A percentile compares a stretch with the other conserved stretches of the same genome.
phyloP scores from a whole-genome alignment of 1,139 yeast species.

The Meyerozyma smithsonii region DNA sequence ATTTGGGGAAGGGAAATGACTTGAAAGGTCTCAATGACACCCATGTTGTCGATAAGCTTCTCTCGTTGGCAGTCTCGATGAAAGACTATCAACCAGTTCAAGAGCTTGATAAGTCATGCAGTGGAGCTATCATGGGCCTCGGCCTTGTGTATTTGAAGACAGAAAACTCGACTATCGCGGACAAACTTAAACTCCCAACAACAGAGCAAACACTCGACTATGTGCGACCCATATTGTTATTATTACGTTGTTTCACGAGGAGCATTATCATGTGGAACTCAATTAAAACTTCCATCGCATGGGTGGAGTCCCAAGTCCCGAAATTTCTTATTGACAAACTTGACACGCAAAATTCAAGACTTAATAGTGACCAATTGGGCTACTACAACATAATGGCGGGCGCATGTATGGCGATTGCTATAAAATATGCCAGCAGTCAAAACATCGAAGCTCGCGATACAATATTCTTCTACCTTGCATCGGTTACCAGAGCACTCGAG shows the following conservation, averaged over 20 bases:
- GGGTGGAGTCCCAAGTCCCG: constrained; percentile 64
- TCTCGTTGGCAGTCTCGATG: constrained; percentile 56
- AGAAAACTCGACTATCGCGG: constrained; percentile 55
- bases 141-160: constrained; percentile 72
- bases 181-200: constrained; percentile 58
- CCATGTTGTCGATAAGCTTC: constrained; percentile 60
- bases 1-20: constrained; percentile 71
- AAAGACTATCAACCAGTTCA: constrained; percentile 66
- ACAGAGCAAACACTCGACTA: constrained; percentile 63
- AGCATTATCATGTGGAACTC: constrained; percentile 77
- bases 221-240: constrained; percentile 72
- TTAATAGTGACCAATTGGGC: constrained; percentile 63
- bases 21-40: constrained; percentile 63
- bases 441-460: constrained; percentile 52
- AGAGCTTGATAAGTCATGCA: constrained; percentile 67
- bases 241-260: constrained; percentile 64
- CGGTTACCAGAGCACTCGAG: constrained; percentile 21
- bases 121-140: constrained; percentile 79
- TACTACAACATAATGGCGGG: constrained; percentile 74
- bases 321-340: constrained; percentile 28
- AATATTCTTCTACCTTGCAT: constrained; percentile 59
- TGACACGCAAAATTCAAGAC: constrained; percentile 11
- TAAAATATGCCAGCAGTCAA: constrained; percentile 72
- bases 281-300: constrained; percentile 46
- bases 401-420: constrained; percentile 66